Base-by-base conservation (phyloP, 2,329 filamentous ascomycete species). In the Proliferodiscus dingleyae region DNA sequence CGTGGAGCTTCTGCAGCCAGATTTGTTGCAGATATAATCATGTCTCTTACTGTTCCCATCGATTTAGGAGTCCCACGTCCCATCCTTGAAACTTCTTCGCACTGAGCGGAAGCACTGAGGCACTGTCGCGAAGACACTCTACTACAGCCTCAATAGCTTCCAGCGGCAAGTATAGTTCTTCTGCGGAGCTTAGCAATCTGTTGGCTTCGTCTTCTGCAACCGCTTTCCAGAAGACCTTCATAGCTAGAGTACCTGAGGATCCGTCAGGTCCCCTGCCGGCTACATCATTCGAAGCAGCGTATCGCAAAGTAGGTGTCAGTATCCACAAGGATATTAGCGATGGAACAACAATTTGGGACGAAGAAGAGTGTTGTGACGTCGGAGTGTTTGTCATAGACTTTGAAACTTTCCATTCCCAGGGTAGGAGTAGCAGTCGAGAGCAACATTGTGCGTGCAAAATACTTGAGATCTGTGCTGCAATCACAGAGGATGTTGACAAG, bases 21-120 rank as follows among this genome's bases (percentile, higher is more conserved):
- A 34, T 34, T 9, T 10, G 2, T 13, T 15, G 4, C 7, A 18
- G n/a, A 13, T 22, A 24, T 28, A 16, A 32, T 37, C 18, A 30
- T 7, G n/a, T 13, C 22, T 43, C 41, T 18, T n/a, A n/a, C n/a
- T n/a, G n/a, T n/a, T 68, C 64, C 64, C 75, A 82, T 48, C 74
- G 68, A 51, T 75, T 71, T 48, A 88, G 59, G 15, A 88, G 61
- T 2, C 81, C 82, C 4, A 88, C 80, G 21, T 73, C 72, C 83
- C 83, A 89, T n/a, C 74, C 76, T 59, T 77, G 71, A 53, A 86
- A 85, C 22, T 56, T 66, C 45, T 78, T 71, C 48, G 83, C 78
- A 7, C 67, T 67, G 0, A 54, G 60, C 1, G 84, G 83, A 7
- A 88, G 60, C 13, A 80, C 58, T 3, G 50, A 33, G 28, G 71